Base-by-base conservation (phyloP, 1,139 yeast species). In the Geotrichum bryndzae region DNA sequence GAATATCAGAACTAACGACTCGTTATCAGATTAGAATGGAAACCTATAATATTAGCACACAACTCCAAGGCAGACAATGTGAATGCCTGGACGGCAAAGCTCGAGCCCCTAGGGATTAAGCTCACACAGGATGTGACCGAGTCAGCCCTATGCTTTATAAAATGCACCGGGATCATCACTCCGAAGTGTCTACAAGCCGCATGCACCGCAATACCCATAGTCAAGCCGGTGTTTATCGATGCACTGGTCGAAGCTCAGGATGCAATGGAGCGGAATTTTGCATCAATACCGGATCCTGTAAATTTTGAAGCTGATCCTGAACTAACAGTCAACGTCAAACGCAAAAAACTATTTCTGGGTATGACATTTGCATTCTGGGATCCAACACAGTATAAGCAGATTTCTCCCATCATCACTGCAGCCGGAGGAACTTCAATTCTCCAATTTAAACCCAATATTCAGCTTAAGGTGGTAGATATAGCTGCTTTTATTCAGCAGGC, bases 121-220 rank as follows among this genome's bases (percentile, higher is more conserved):
- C 10, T 59, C 8, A n/a, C 58, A 1, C 23, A 58, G 13, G 56
- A 55, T 4, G 53, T 59, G 35, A 45, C 50, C 15, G 31, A 48
- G 4, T 25, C 52, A 31, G 52, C 58, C 1, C 18, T n/a, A 18
- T 59, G 61, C 35, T 59, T 38, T 46, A n/a, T 59, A 13, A 51
- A 33, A 29, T 41, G 56, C n/a, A 27, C 25, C 2, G 22, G 45
- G 18, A 38, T 45, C 1, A 25, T 59, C 35, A 51, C 61, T 6
- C 25, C 55, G 8, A 31, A 41, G 31, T 51, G 35, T 15, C 62
- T 65, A 33, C 63, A 62, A 18, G 72, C 72, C 1, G 63, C 69
- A 46, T 66, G 63, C n/a, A 29, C 50, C n/a, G 61, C 60, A 2
- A 56, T 68, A 0, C 68, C 69, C 0, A 58, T 70, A 1, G 66